A percentile compares a stretch with the other conserved stretches of the same genome.
phyloP scores from a whole-genome alignment of 371 early-diverging fungal genomes.

The Mucor mucedo region DNA sequence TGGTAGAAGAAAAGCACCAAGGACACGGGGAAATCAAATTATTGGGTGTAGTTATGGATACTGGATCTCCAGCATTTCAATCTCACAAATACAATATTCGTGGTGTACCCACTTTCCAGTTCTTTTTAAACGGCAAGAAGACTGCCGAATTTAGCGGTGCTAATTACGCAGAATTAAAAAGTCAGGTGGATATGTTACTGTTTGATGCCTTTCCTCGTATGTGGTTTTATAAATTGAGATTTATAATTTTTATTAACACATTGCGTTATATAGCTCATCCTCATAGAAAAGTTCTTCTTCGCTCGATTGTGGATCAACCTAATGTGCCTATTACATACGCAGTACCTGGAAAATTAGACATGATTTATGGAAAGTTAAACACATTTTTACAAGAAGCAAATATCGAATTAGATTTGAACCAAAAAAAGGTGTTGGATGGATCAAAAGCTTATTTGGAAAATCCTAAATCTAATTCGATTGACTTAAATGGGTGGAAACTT shows the following conservation, averaged over 20 bases:
- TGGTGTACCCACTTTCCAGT: conserved; percentile 75
- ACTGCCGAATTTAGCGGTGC: conserved; percentile 72
- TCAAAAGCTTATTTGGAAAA: conserved; percentile 30
- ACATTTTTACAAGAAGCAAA: conserved; percentile 40
- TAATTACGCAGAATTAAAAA: conserved; percentile 64
- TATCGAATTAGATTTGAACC: conserved; percentile 29
- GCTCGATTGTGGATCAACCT: conserved; percentile 41
- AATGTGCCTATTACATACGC: conserved; percentile 63
- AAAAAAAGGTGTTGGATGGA: conserved; percentile 30
- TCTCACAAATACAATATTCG: conserved; percentile 63
- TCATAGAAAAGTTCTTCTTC: conserved; percentile 55
- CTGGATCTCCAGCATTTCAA: conserved; percentile 51
- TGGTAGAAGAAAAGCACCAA: conserved; percentile 56
- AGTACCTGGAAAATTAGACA: conserved; percentile 57
- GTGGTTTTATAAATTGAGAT: conserved; percentile 2
- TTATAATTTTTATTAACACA: not conserved
- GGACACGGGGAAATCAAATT: conserved; percentile 38
- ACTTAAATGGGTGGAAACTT: conserved; percentile 38
- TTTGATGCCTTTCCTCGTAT: conserved; percentile 75
- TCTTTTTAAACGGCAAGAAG: conserved; percentile 64
- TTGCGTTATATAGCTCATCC: conserved; percentile 59
- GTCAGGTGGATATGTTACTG: conserved; percentile 63
- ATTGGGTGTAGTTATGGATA: conserved; percentile 71
- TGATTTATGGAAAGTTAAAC: conserved; percentile 62
- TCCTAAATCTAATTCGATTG: conserved; percentile 12